Conservation (phyloP, 257 asterid genomes). For the Nicotiana tabacum region DNA sequence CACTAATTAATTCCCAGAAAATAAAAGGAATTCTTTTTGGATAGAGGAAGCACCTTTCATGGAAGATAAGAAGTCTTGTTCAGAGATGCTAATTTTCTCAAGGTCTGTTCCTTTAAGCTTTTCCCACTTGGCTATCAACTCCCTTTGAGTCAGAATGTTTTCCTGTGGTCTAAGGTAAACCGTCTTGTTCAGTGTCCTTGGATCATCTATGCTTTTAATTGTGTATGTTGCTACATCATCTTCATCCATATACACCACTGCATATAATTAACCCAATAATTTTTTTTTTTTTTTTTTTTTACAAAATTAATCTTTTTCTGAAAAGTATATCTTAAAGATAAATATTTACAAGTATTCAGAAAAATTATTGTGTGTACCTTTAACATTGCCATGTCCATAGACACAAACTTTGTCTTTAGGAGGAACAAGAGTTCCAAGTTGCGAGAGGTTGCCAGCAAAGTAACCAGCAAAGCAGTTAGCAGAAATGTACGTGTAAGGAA, state of each 20-base stretch:
- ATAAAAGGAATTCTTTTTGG: neutral
- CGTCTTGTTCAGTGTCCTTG: slow-evolving; percentile 71
- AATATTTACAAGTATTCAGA: too few species aligned
- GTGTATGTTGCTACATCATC: slow-evolving; percentile 66
- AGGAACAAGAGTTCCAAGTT: slow-evolving; percentile 65
- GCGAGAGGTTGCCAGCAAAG: slow-evolving; percentile 66
- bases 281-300: too few species aligned
- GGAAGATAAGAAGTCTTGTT: slow-evolving; percentile 47
- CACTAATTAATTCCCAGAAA: neutral
- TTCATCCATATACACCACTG: slow-evolving; percentile 61
- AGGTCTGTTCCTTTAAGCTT: slow-evolving; percentile 43
- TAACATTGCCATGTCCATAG: slow-evolving; percentile 59
- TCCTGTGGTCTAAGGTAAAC: slow-evolving; percentile 58
- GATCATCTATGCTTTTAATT: slow-evolving; percentile 58
- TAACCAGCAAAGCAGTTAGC: slow-evolving; percentile 80
- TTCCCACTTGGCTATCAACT: slow-evolving; percentile 67
- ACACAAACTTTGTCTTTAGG: slow-evolving; percentile 43
- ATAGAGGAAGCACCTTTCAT: slow-evolving; percentile 39
- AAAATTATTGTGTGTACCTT: slow-evolving; percentile 31
- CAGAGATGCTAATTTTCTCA: slow-evolving; percentile 41
- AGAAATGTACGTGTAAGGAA: slow-evolving; percentile 68
- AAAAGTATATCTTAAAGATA: too few species aligned
- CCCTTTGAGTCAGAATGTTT: slow-evolving; percentile 51
- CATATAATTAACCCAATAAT: neutral
- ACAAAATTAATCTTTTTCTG: neutral